Conservation (phyloP, 2,329 filamentous ascomycete species). For the Periconia macrospinosa region DNA sequence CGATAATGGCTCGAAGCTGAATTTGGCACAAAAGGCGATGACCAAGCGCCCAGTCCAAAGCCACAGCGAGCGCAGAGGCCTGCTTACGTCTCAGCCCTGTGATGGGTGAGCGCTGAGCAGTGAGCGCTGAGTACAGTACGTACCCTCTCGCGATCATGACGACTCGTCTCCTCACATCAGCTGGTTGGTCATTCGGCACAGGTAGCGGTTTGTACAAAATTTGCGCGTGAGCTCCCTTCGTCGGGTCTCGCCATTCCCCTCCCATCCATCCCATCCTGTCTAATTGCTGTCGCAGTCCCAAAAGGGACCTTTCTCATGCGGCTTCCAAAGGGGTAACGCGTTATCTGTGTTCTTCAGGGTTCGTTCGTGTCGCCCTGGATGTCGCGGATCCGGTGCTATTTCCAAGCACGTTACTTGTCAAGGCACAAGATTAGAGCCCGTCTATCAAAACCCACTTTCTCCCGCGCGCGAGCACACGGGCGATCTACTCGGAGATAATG, state of each 20-base stretch:
- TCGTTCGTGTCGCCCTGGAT: constrained; percentile 5
- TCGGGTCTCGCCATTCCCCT: too few relatives aligned
- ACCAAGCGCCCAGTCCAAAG: background rate
- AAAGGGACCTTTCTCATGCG: constrained; percentile 16
- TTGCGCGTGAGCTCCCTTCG: too few relatives aligned
- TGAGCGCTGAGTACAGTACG: constrained; percentile 16
- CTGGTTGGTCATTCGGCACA: background rate
- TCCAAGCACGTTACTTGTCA: constrained; percentile 6
- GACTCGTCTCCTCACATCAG: background rate
- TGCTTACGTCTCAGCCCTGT: constrained; percentile 37
- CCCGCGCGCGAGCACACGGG: background rate
- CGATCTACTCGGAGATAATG: background rate
- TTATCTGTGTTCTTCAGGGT: constrained; percentile 21
- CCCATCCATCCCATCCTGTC: too few relatives aligned
- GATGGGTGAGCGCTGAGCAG: constrained; percentile 18
- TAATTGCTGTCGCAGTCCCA: background rate
- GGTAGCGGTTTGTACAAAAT: too few relatives aligned
- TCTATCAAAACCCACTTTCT: background rate
- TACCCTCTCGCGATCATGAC: constrained; percentile 6
- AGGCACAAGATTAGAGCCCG: constrained; percentile 4
- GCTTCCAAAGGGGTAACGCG: constrained; percentile 15
- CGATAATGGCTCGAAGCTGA: background rate
- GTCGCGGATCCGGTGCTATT: constrained; percentile 6
- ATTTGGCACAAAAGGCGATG: background rate
- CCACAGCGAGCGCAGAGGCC: constrained; percentile 18